Percentiles rank a stretch among this genome's conserved stretches.
Evolutionary conservation across 129 eudicot genomes (phyloP).

Genomic region (Kitagawia praeruptora): DNA sequence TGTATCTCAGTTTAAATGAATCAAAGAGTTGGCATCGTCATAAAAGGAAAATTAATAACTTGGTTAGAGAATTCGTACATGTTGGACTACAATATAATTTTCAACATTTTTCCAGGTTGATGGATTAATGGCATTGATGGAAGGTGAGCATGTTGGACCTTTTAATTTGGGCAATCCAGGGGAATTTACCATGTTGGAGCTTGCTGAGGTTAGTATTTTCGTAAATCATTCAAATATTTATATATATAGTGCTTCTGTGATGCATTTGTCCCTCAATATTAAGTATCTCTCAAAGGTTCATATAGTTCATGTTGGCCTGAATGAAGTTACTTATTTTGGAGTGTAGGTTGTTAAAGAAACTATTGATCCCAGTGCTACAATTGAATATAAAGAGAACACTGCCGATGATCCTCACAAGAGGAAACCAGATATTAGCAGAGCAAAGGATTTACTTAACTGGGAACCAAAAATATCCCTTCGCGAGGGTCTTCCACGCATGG

Average conservation of each 20-base stretch:
- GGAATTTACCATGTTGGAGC: constrained; percentile 88
- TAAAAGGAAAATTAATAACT: background rate
- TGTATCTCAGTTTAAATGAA: background rate
- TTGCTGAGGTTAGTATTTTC: constrained; percentile 59
- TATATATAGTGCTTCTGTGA: background rate
- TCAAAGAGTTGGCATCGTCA: background rate
- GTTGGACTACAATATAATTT: background rate
- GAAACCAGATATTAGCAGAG: constrained; percentile 80
- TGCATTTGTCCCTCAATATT: background rate
- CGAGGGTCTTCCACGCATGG: constrained; percentile 50
- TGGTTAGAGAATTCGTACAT: background rate
- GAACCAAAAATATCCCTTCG: constrained; percentile 60
- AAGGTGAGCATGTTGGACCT: constrained; percentile 68
- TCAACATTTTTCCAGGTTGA: constrained; percentile 1
- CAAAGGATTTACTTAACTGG: constrained; percentile 65
- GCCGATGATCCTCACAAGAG: constrained; percentile 83
- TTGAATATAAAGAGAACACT: constrained; percentile 56
- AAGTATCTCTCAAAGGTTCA: background rate
- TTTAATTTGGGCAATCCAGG: constrained; percentile 91
- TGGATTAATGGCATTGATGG: constrained; percentile 51
- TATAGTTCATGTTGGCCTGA: background rate
- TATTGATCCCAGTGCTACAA: constrained; percentile 52
- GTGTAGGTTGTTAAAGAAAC: constrained; percentile 64
- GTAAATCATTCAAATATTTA: background rate
- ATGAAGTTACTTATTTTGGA: background rate